Evolutionary conservation across 2,329 filamentous ascomycete genomes (phyloP).

Genomic region (Penicillium sp.): DNA sequence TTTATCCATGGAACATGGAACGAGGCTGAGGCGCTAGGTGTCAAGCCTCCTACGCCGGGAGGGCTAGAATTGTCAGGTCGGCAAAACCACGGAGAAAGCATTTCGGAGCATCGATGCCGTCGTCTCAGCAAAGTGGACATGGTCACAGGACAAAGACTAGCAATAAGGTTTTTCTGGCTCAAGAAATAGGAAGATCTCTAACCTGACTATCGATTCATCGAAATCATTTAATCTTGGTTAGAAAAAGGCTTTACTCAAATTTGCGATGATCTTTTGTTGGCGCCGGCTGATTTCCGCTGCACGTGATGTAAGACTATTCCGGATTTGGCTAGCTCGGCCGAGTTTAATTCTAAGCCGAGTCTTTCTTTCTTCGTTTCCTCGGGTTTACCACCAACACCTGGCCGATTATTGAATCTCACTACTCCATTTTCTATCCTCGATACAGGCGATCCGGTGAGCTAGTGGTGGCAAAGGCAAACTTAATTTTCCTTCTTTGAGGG

Average conservation of each 20-base stretch:
- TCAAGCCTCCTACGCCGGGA: not conserved
- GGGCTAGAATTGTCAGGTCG: not conserved
- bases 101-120: not conserved
- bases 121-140: not conserved
- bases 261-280: not conserved
- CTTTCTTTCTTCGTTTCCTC: not conserved
- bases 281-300: not conserved
- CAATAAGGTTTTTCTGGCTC: conserved; percentile 11
- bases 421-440: not conserved
- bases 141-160: not conserved
- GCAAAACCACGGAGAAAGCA: conserved; percentile 7
- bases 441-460: not conserved
- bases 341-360: not conserved
- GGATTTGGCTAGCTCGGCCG: conserved; percentile 7
- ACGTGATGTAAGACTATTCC: not conserved
- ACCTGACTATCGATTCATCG: not conserved
- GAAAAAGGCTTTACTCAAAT: not conserved
- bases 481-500: not conserved
- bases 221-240: not conserved
- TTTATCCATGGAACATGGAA: not conserved
- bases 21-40: not conserved
- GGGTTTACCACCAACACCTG: not conserved
- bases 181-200: not conserved
- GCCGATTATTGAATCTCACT: not conserved
- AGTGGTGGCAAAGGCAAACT: not conserved